Conservation (phyloP, 768 basidiomycete genomes). For the Leucosporidium scottii region DNA sequence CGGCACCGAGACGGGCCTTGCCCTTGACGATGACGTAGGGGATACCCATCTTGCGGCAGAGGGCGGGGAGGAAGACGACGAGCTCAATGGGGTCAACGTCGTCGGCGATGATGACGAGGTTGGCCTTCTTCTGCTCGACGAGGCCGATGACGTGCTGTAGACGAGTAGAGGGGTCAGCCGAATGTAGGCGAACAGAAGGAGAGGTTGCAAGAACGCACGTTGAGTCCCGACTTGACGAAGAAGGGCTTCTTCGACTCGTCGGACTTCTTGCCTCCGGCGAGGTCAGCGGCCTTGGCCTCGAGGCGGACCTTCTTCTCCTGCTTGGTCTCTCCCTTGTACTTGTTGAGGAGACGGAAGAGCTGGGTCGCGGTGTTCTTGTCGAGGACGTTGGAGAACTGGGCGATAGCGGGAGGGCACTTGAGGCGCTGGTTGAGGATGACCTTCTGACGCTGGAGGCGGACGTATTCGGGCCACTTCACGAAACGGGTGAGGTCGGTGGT, state of each 20-base stretch:
- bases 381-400: constrained; percentile 87
- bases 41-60: constrained; percentile 99
- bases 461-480: constrained; percentile 99
- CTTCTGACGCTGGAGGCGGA: constrained; percentile 96
- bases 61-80: constrained; percentile 93
- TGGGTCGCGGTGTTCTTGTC: constrained; percentile 99
- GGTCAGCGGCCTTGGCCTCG: constrained; percentile 61
- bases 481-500: constrained; percentile 87
- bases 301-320: constrained; percentile 96
- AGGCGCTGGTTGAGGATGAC: constrained; percentile 95
- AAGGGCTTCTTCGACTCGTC: constrained; percentile 89
- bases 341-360: constrained; percentile 95
- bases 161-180: background rate
- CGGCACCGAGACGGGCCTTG: constrained; percentile 95
- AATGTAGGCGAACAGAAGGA: background rate
- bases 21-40: constrained; percentile 94
- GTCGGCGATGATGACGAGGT: constrained; percentile 89
- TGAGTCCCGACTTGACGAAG: constrained; percentile 91
- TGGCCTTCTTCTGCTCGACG: constrained; percentile 89
- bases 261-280: constrained; percentile 66
- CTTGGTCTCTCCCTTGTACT: constrained; percentile 90
- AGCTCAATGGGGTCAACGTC: constrained; percentile 99
- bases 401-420: constrained; percentile 96
- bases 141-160: constrained; percentile 8
- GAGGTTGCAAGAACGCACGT: constrained; percentile 42